Evolutionary conservation across 345 rosid species (phyloP), one percentile per base, ranked within the genome.

Genomic region (Acer negundo): DNA sequence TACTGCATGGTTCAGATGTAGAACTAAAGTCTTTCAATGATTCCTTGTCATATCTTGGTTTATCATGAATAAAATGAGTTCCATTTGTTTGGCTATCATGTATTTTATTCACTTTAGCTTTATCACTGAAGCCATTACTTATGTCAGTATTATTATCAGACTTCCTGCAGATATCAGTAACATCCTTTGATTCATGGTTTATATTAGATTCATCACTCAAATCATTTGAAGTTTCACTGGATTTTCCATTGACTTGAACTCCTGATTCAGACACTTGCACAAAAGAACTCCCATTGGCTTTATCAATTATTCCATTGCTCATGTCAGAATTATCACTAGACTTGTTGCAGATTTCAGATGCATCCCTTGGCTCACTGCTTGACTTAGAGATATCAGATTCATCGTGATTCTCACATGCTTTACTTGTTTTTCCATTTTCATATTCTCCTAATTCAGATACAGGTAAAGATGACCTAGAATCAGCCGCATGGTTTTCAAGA

Each of bases 201-300:
- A 75, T 75, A 56, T 71, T 76, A 40, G 85, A 76, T 65, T 72
- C 80, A 58, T 85, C 87, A 31, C 77, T 78, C 62, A 78, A 79
- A 70, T 67, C 75, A 62, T 61, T 44, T 63, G 62, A 73, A 63
- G 69, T 38, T 69, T 82, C 84, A 53, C 58, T 62, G 3, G 87
- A 75, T 63, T 83, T 83, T 11, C 82, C 95, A 83, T 84, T 88
- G 67, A 70, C 67, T 66, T 66, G 73, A 65, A 85, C 63, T 82
- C 80, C 85, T 74, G 84, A 78, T 74, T 87, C 85, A 79, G 78
- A 80, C 62, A 72, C 72, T 53, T 85, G 70, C 78, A 72, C 19
- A 38, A 82, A 79, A 46, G 88, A 77, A 65, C 73, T 24, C 47
- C 77, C 76, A 56, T 72, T 84, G 19, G 62, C 74, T 28, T 73